Conservation (phyloP, 768 basidiomycete genomes). For the Hirschioporus abietinus region DNA sequence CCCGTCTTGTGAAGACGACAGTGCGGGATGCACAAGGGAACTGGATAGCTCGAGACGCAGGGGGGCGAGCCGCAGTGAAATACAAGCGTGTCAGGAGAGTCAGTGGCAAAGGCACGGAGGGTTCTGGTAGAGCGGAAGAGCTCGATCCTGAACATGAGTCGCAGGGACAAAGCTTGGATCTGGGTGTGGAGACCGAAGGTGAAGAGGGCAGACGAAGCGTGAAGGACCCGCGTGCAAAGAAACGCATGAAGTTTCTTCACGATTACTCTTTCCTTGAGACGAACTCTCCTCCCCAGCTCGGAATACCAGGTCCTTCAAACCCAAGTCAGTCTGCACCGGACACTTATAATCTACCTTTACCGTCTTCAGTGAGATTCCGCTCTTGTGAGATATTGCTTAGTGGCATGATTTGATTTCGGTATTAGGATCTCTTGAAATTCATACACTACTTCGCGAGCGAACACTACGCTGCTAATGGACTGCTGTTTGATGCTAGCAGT, state of each 20-base stretch:
- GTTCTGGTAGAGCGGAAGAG: slow-evolving; percentile 15
- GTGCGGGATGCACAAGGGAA: slow-evolving; percentile 48
- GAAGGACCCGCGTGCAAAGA: slow-evolving; percentile 28
- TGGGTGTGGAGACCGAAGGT: slow-evolving; percentile 9
- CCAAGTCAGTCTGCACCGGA: slow-evolving; percentile 8
- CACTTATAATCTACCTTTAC: slow-evolving; percentile 22
- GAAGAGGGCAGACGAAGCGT: slow-evolving; percentile 10
- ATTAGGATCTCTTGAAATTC: slow-evolving; percentile 45
- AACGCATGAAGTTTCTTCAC: slow-evolving; percentile 39
- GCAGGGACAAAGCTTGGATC: slow-evolving; percentile 15
- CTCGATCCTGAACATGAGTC: slow-evolving; percentile 17
- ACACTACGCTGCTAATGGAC: slow-evolving; percentile 59
- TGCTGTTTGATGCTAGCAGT: slow-evolving; percentile 47
- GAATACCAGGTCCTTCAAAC: slow-evolving; percentile 11
- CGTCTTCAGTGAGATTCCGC: slow-evolving; percentile 44
- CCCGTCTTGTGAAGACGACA: slow-evolving; percentile 29
- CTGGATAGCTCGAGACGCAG: slow-evolving; percentile 66
- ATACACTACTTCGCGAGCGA: slow-evolving; percentile 46
- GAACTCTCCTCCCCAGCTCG: slow-evolving; percentile 12
- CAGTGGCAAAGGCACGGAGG: slow-evolving; percentile 19
- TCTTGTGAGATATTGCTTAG: slow-evolving; percentile 7
- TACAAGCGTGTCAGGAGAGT: slow-evolving; percentile 26
- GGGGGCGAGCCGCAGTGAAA: slow-evolving; percentile 40
- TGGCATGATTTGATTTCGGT: slow-evolving; percentile 17
- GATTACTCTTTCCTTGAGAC: slow-evolving; percentile 53